These are phyloP conservation scores for Bipolaris bicolor DNA, from an alignment of 2,329 filamentous ascomycete genomes.

Conservation along the genomic window DNA sequence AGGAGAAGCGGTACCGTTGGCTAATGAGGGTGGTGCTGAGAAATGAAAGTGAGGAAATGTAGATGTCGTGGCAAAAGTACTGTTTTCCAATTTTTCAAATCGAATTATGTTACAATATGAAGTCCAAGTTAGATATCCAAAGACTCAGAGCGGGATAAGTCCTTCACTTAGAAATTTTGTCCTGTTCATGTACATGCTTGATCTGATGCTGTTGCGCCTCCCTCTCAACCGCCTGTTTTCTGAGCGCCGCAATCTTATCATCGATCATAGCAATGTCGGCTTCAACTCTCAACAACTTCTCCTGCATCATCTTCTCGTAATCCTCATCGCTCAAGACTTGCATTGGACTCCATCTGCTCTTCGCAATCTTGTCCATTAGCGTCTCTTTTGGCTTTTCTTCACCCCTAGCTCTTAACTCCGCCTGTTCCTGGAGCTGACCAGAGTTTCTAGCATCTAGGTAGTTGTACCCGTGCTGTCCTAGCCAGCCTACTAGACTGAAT, in stretches of 20 bases:
- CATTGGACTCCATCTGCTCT: slow-evolving; percentile 74
- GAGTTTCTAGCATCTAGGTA: slow-evolving; percentile 56
- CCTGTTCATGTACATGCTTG: slow-evolving; percentile 12
- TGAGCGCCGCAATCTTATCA: slow-evolving; percentile 69
- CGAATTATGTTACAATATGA: not conserved
- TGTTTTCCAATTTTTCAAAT: not conserved
- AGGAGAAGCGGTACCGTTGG: not conserved
- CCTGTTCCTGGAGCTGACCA: slow-evolving; percentile 43
- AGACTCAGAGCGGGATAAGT: too few relatives aligned
- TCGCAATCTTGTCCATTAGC: slow-evolving; percentile 58
- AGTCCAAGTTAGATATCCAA: too few relatives aligned
- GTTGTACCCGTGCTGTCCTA: slow-evolving; percentile 64
- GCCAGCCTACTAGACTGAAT: slow-evolving; percentile 63
- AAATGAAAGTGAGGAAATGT: not conserved
- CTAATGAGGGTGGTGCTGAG: too few relatives aligned
- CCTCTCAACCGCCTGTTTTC: slow-evolving; percentile 31
- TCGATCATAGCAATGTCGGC: slow-evolving; percentile 80
- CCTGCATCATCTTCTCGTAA: slow-evolving; percentile 71
- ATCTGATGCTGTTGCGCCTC: slow-evolving; percentile 23
- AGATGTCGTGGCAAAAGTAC: not conserved
- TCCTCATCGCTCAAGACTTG: slow-evolving; percentile 73
- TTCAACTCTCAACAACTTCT: slow-evolving; percentile 74
- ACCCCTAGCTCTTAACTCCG: slow-evolving; percentile 27
- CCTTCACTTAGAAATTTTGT: not conserved
- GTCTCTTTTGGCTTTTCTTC: slow-evolving; percentile 47